Base-by-base conservation (phyloP, 2,329 filamentous ascomycete species). In the Arthrocladium fulminans region DNA sequence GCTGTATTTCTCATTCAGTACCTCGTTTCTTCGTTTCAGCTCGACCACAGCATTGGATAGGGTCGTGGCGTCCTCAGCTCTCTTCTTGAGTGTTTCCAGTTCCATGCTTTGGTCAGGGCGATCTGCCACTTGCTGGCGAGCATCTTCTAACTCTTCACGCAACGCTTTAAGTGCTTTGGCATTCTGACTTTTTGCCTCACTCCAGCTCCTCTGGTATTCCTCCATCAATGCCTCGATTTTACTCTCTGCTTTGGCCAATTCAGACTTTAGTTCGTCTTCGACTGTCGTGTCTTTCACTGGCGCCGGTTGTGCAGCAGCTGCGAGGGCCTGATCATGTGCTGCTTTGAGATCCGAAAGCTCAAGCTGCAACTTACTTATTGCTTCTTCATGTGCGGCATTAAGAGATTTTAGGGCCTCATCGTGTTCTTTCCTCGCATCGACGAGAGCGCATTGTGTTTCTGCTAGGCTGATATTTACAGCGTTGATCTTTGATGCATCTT, bases 221-320 rank as follows among this genome's bases (percentile, higher is more conserved):
- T n/a, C 63, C 52, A 29, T 62, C 17, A 45, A 7, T 9, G 48
- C 47, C 29, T 51, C 44, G 23, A 53, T 38, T 17, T 55, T 43
- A 10, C 37, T 30, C 23, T 53, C 45, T 23, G 51, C 47, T 15
- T 52, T 27, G 2, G 43, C 48, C 27, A 58, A 44, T 34, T 56
- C 51, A 12, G 37, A 27, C 24, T 49, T 49, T 27, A 54, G 34
- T 17, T 44, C 37, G 10, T 54, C 54, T 22, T 54, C 43, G 44
- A 53, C 43, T 3, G 41, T 40, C 1, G 53, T 51, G 23, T 54
- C 48, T 25, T 9, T 27, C 12, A 20, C 13, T 23, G n/a, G 39
- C 12, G 39, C 48, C 2, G 56, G 49, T 47, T 67, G 61, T n/a
- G 65, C 61, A 24, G 63, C 60, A 15, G 60, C 57, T n/a, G 60